Base-by-base conservation (phyloP, 2,329 filamentous ascomycete genomes). In the Coleophoma cylindrospora region DNA sequence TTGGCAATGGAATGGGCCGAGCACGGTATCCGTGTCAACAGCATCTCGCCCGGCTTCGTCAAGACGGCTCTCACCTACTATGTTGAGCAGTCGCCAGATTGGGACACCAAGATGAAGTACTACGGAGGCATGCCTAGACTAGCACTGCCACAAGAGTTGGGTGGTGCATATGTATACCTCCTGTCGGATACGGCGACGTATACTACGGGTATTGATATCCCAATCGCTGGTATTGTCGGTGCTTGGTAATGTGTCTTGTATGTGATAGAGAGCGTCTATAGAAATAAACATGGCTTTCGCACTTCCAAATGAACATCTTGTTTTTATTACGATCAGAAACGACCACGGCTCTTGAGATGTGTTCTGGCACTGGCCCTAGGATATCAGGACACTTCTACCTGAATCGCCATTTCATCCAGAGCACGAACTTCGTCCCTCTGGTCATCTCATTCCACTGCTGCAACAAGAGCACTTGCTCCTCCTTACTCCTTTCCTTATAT, bases 81-180 rank as follows among this genome's bases (percentile, higher is more conserved):
- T 59, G 70, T 77, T 3, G 72, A 74, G 15, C 67, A 68, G 45
- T 69, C 73, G 43, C 68, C 70, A 0, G 75, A 78, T 52, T 78
- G 74, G 72, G 70, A 75, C 45, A 61, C 73, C 52, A 74, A 79
- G 64, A 67, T 78, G 57, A 71, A 75, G 60, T 78, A 78, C 57
- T 79, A 79, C 56, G 74, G 76, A 11, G 76, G 74, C 1, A 75
- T 80, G 65, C 73, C 74, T 4, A 65, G 75, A 21, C 55, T 80
- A 47, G 76, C 74, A 0, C 68, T 76, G 54, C 71, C 74, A 4
- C 71, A 75, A 57, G 75, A 78, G 45, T 50, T 59, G 41, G 63
- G 62, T 40, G 62, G 64, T 34, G 58, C 61, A 32, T 63, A 66
- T 62, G 48, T 61, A 48, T 53, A 63, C 50, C 37, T 50, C 50